Conservation (phyloP, 1,284 basidiomycete genomes). For the Cryptococcus jaspeensis region DNA sequence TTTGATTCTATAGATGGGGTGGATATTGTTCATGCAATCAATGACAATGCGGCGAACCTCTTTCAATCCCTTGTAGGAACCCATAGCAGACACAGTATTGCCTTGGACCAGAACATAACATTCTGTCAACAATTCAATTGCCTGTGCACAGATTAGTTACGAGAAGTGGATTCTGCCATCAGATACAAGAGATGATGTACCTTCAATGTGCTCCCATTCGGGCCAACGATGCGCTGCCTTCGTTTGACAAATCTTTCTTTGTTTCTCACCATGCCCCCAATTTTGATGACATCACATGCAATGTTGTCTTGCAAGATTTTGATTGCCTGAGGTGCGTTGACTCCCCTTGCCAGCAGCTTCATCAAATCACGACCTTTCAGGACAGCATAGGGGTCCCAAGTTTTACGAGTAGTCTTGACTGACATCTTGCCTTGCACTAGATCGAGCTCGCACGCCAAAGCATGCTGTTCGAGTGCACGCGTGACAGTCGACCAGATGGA, state of each 20-base stretch:
- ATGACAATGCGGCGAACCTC: conserved; percentile 92
- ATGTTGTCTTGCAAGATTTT: conserved; percentile 88
- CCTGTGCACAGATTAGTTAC: conserved; percentile 56
- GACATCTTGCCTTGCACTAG: conserved; percentile 97
- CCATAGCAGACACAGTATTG: conserved; percentile 97
- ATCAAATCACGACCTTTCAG: conserved; percentile 95
- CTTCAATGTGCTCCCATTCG: conserved; percentile 94
- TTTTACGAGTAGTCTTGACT: conserved; percentile 93
- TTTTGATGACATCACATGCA: conserved; percentile 97
- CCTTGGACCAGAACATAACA: conserved; percentile 99
- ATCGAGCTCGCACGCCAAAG: conserved; percentile 87
- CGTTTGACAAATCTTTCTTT: conserved; percentile 97
- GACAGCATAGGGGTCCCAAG: conserved; percentile 93
- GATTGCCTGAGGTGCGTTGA: conserved; percentile 69
- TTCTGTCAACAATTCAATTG: conserved; percentile 93
- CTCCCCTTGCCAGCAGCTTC: conserved; percentile 90
- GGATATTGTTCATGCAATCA: conserved; percentile 99
- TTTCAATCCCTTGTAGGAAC: conserved; percentile 89
- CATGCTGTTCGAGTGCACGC: conserved; percentile 75
- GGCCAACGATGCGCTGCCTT: conserved; percentile 93
- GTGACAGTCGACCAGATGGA: conserved; percentile 96
- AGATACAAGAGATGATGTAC: conserved; percentile 52
- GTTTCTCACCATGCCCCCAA: conserved; percentile 89
- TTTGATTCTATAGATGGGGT: conserved; percentile 99
- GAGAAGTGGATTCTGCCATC: neutral